Evolutionary conservation across 352 stramenopile genomes (phyloP).

Genomic region (Lagenidium giganteum): DNA sequence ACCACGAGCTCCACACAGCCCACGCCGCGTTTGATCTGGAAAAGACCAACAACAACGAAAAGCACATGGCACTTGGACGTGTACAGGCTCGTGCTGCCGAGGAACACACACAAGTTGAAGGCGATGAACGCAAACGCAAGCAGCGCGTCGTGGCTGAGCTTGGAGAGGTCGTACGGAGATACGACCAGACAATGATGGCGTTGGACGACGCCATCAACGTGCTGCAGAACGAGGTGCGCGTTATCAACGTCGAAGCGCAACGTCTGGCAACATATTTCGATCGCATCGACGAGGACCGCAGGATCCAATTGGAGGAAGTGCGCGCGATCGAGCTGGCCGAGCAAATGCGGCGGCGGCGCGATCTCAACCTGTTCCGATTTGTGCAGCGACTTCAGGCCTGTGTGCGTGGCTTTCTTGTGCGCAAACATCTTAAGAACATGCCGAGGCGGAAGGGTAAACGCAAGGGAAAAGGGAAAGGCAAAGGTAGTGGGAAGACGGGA

Average conservation of each 20-base stretch:
- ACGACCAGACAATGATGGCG: conserved; percentile 30
- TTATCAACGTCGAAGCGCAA: conserved; percentile 23
- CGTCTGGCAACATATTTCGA: conserved; percentile 30
- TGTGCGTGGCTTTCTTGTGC: conserved; percentile 39
- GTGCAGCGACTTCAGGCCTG: conserved; percentile 36
- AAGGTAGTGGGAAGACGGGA: conserved; percentile 18
- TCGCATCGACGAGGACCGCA: conserved; percentile 38
- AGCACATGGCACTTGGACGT: conserved; percentile 19
- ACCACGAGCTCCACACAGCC: conserved; percentile 29
- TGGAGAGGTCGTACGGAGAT: conserved; percentile 29
- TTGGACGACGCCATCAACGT: conserved; percentile 31
- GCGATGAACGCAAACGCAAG: conserved; percentile 44
- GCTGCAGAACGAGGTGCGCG: conserved; percentile 20
- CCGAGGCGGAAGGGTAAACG: too few relatives aligned
- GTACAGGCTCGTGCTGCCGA: conserved; percentile 23
- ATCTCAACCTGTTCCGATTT: conserved; percentile 38
- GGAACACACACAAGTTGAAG: conserved; percentile 29
- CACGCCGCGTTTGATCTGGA: conserved; percentile 25
- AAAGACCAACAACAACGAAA: conserved; percentile 26
- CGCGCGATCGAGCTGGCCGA: conserved; percentile 25
- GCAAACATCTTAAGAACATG: conserved; percentile 21
- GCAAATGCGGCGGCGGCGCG: conserved; percentile 22
- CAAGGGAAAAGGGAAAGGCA: conserved; percentile 15
- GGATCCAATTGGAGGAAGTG: conserved; percentile 35
- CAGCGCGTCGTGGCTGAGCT: conserved; percentile 28